Conservation (phyloP, 2,329 filamentous ascomycete genomes). For the Penicillium sp. region DNA sequence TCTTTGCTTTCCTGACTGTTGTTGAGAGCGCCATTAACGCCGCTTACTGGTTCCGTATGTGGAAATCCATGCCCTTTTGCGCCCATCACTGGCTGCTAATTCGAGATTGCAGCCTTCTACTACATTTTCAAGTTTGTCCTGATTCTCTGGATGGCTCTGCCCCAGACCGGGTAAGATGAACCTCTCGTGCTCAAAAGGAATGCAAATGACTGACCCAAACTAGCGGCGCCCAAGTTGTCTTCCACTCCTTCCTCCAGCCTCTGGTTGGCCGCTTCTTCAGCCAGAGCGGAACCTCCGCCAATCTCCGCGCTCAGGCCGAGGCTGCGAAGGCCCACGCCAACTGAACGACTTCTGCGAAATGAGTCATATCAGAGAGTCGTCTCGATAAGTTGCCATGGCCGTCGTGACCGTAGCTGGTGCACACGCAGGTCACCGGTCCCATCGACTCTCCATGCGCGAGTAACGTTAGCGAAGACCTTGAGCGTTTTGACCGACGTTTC, state of each 20-base stretch:
- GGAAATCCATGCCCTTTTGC: neutral
- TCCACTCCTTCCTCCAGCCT: constrained; percentile 92
- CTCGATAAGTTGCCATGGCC: constrained; percentile 13
- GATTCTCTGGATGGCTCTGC: constrained; percentile 96
- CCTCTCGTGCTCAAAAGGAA: too few relatives aligned
- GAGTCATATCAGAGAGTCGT: constrained; percentile 23
- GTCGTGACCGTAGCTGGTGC: constrained; percentile 6
- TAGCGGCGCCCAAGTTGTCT: constrained; percentile 93
- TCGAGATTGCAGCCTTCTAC: constrained; percentile 71
- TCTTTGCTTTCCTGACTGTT: constrained; percentile 66
- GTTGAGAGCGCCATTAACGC: constrained; percentile 67
- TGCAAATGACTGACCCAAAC: neutral
- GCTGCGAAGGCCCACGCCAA: constrained; percentile 66
- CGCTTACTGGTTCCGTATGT: constrained; percentile 68
- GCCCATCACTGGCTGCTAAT: constrained; percentile 24
- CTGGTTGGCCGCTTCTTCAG: constrained; percentile 91
- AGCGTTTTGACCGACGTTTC: constrained; percentile 5
- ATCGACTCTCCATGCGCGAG: constrained; percentile 22
- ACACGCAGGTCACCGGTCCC: constrained; percentile 14
- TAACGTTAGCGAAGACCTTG: constrained; percentile 17
- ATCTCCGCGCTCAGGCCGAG: constrained; percentile 86
- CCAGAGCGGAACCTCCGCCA: constrained; percentile 73
- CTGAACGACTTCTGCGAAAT: constrained; percentile 40
- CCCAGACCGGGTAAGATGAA: constrained; percentile 77
- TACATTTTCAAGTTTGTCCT: constrained; percentile 99